A percentile compares a stretch with the other conserved stretches of the same genome.
phyloP scores from a whole-genome alignment of 345 rosid species.

The Arabis alpina region DNA sequence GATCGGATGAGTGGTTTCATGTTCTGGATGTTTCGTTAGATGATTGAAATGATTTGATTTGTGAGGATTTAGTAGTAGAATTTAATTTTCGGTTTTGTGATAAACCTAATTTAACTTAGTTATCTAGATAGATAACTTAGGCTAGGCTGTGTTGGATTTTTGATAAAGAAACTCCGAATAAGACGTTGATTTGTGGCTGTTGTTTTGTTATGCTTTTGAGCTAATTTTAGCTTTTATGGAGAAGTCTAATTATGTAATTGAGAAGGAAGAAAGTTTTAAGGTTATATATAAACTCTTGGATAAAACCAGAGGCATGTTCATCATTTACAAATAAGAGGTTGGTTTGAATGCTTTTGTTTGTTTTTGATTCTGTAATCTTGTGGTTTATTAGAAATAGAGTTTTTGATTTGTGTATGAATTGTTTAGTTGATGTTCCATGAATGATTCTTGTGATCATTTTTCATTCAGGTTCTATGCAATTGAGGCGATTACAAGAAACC shows the following conservation, averaged over 20 bases:
- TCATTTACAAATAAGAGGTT: constrained; percentile 29
- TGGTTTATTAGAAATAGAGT: not conserved
- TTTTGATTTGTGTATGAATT: not conserved
- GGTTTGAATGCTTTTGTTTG: not conserved
- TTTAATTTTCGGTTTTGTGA: not conserved
- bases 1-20: constrained; percentile 1
- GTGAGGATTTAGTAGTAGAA: not conserved
- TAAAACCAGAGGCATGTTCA: constrained; percentile 16
- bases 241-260: constrained; percentile 36
- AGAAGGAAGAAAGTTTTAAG: not conserved
- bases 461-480: constrained; percentile 31
- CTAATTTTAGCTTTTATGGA: constrained; percentile 36
- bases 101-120: constrained; percentile 12
- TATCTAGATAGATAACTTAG: constrained; percentile 23
- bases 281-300: constrained; percentile 10
- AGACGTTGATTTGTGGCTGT: constrained; percentile 43
- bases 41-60: not conserved
- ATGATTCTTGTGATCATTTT: constrained; percentile 22
- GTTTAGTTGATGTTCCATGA: not conserved
- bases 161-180: constrained; percentile 25
- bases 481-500: not conserved
- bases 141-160: constrained; percentile 29
- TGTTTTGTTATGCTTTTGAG: constrained; percentile 31
- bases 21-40: not conserved
- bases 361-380: constrained; percentile 1